Evolutionary conservation across 495 filamentous ascomycete genomes (phyloP).

Genomic region (Neurospora cerealis): DNA sequence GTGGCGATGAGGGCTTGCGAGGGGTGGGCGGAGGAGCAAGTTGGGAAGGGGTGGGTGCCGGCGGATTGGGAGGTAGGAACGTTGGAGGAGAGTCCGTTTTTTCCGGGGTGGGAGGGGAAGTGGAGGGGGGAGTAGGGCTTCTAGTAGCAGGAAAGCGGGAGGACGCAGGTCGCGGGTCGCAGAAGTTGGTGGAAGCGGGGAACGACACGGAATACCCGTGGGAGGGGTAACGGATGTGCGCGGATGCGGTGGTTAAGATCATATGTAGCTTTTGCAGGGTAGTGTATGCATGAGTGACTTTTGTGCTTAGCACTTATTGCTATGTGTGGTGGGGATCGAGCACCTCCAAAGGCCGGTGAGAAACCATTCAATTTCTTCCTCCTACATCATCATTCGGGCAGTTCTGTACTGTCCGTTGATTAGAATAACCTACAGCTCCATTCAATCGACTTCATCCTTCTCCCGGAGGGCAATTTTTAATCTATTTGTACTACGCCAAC

Average conservation of each 20-base stretch:
- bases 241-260: not conserved
- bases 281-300: not conserved
- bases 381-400: too few relatives aligned
- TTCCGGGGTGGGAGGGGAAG: conserved; percentile 72
- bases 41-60: conserved; percentile 48
- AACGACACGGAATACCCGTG: too few relatives aligned
- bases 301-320: not conserved
- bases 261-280: not conserved
- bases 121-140: conserved; percentile 73
- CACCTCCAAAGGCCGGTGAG: too few relatives aligned
- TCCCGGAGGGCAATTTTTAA: too few relatives aligned
- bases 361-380: too few relatives aligned
- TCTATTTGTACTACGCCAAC: too few relatives aligned
- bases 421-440: too few relatives aligned
- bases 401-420: too few relatives aligned
- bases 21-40: conserved; percentile 61
- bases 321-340: too few relatives aligned
- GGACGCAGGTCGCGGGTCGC: too few relatives aligned
- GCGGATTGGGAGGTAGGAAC: conserved; percentile 63
- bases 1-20: conserved; percentile 60
- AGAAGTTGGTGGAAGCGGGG: too few relatives aligned
- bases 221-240: not conserved
- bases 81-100: conserved; percentile 76
- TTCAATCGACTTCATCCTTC: too few relatives aligned
- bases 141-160: conserved; percentile 1